Evolutionary conservation across 2,329 filamentous ascomycete genomes (phyloP).

Genomic region (Penicillium sumatraense): DNA sequence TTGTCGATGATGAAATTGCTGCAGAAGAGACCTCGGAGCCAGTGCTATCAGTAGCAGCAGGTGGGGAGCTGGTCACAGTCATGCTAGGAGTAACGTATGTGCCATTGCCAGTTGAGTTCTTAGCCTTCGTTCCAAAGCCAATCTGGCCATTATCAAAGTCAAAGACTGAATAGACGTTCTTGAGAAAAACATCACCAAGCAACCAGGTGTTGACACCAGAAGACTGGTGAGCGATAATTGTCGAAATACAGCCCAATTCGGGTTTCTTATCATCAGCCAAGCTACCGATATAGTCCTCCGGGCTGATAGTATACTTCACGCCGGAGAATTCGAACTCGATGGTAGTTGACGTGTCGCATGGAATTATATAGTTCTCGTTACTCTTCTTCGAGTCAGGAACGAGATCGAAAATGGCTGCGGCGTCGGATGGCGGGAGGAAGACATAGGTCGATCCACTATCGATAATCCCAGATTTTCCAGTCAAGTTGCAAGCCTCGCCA

Average conservation of each 20-base stretch:
- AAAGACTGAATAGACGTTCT: constrained; percentile 87
- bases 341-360: constrained; percentile 67
- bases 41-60: constrained; percentile 7
- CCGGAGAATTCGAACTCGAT: constrained; percentile 72
- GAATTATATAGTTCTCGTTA: constrained; percentile 69
- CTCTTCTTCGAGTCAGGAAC: constrained; percentile 66
- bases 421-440: constrained; percentile 71
- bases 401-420: constrained; percentile 67
- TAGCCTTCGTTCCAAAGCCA: constrained; percentile 37
- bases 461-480: constrained; percentile 68
- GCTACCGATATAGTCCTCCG: constrained; percentile 72
- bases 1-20: constrained; percentile 9
- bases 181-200: constrained; percentile 83
- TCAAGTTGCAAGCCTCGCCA: constrained; percentile 60
- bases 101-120: constrained; percentile 19
- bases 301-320: constrained; percentile 67
- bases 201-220: constrained; percentile 70
- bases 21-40: constrained; percentile 9
- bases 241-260: constrained; percentile 61
- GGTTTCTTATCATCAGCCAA: too few species aligned
- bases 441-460: constrained; percentile 85
- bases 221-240: constrained; percentile 73
- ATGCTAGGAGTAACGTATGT: constrained; percentile 16
- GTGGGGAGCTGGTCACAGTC: constrained; percentile 11
- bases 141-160: constrained; percentile 66